A percentile compares a stretch with the other conserved stretches of the same genome.
Conservation (phyloP, 1,284 basidiomycete species). For the Sphagnurus paluster region DNA sequence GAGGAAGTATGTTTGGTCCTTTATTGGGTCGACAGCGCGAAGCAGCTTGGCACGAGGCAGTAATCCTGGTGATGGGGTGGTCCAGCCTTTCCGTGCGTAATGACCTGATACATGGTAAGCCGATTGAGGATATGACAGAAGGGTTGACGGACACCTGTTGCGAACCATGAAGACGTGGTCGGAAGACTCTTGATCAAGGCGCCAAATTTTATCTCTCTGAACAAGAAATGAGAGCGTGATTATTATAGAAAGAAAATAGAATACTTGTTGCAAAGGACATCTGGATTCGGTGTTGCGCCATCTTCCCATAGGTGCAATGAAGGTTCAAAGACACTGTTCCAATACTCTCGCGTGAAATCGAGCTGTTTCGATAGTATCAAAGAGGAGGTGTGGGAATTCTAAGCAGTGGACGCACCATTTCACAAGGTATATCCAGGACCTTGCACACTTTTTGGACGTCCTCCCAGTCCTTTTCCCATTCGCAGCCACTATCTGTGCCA, state of each 20-base stretch:
- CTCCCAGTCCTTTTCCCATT: conserved; percentile 95
- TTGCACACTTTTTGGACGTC: conserved; percentile 84
- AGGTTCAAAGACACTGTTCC: conserved; percentile 87
- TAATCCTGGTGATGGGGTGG: conserved; percentile 9
- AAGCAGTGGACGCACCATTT: conserved; percentile 50
- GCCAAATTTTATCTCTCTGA: conserved; percentile 93
- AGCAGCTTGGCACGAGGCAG: conserved; percentile 59
- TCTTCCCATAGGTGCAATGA: conserved; percentile 74
- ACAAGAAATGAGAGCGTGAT: conserved; percentile 3
- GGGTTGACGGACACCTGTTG: conserved; percentile 59
- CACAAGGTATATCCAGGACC: conserved; percentile 62
- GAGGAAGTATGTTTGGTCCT: conserved; percentile 96
- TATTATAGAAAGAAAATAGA: conserved; percentile 16
- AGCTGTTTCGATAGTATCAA: conserved; percentile 45
- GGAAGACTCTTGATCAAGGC: conserved; percentile 73
- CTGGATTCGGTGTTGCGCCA: conserved; percentile 90
- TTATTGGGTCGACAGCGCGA: conserved; percentile 64
- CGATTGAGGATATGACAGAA: not conserved
- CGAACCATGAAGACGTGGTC: conserved; percentile 57
- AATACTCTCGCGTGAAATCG: conserved; percentile 86
- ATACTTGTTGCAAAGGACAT: conserved; percentile 90
- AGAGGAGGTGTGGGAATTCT: conserved; percentile 5
- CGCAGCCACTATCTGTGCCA: conserved; percentile 76
- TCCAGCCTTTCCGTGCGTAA: conserved; percentile 79
- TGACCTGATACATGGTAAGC: conserved; percentile 58